Percentiles rank a stretch among this genome's conserved stretches.
These are phyloP conservation scores for Aspergillus alliaceus DNA, from an alignment of 2,329 filamentous ascomycete species.

Conservation along the genomic window DNA sequence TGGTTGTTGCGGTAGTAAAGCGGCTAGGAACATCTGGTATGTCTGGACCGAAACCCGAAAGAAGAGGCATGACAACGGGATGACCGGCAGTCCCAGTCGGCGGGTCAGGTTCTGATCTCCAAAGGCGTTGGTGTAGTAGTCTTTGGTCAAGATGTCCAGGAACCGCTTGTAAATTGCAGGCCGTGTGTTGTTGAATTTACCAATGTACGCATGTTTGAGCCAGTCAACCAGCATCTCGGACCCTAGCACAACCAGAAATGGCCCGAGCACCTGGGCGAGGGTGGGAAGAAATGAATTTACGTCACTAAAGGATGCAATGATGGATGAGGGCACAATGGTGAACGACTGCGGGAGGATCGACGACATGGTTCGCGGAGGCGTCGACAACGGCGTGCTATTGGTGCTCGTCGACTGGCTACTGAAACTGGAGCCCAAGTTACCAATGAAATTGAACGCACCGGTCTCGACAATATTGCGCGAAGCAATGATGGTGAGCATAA, in stretches of 20 bases:
- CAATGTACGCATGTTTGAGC: conserved; percentile 96
- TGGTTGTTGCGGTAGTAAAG: conserved; percentile 74
- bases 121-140: conserved; percentile 97
- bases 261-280: conserved; percentile 79
- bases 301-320: conserved; percentile 44
- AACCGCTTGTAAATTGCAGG: conserved; percentile 86
- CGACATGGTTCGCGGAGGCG: conserved; percentile 56
- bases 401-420: conserved; percentile 34
- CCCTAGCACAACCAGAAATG: conserved; percentile 89
- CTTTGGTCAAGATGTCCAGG: conserved; percentile 90
- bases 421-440: conserved; percentile 36
- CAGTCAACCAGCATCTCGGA: conserved; percentile 97
- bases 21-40: conserved; percentile 96
- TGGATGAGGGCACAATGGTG: conserved; percentile 67
- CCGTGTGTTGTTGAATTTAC: conserved; percentile 97
- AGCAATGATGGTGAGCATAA: conserved; percentile 95
- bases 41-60: conserved; percentile 93
- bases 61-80: conserved; percentile 90
- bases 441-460: conserved; percentile 68
- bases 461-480: conserved; percentile 96
- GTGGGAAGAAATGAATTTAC: conserved; percentile 45
- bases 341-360: conserved; percentile 89
- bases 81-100: conserved; percentile 83
- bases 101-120: conserved; percentile 86
- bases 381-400: conserved; percentile 54